These are phyloP conservation scores for Phylloporus arenicola DNA, from an alignment of 768 basidiomycete species.

Conservation along the genomic window DNA sequence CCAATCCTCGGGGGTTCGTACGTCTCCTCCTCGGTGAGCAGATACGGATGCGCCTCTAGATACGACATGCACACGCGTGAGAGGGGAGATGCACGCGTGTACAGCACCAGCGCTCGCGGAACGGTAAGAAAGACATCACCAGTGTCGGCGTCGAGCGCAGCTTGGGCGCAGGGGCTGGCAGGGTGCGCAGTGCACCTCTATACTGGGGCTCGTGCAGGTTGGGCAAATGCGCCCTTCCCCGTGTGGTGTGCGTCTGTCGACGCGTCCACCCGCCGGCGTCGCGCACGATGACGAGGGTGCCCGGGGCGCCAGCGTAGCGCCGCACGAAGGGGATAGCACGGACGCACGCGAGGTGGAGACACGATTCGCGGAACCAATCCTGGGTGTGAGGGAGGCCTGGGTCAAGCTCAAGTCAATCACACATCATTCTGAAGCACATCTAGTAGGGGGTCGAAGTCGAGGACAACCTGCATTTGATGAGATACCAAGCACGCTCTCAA, in stretches of 20 bases:
- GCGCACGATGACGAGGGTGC: constrained; percentile 63
- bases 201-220: no score
- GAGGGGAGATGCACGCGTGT: constrained; percentile 38
- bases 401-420: no score
- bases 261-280: constrained; percentile 35
- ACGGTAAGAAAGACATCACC: constrained; percentile 77
- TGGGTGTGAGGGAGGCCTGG: no score
- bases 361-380: constrained; percentile 88
- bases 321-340: constrained; percentile 45
- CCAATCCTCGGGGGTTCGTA: constrained; percentile 87
- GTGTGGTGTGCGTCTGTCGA: no score
- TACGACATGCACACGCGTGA: no score
- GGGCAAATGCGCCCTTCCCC: no score
- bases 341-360: constrained; percentile 82
- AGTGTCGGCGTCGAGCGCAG: constrained; percentile 43
- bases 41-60: no score
- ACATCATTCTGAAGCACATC: no score
- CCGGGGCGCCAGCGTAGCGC: constrained; percentile 63
- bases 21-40: constrained; percentile 36
- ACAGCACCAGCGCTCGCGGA: constrained; percentile 80
- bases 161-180: constrained; percentile 41
- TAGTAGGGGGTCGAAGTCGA: no score
- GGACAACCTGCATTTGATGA: no score
- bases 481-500: no score
- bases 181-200: constrained; percentile 51